phyloP scores from a whole-genome alignment of 148 eudicot species.

The Silene latifolia region DNA sequence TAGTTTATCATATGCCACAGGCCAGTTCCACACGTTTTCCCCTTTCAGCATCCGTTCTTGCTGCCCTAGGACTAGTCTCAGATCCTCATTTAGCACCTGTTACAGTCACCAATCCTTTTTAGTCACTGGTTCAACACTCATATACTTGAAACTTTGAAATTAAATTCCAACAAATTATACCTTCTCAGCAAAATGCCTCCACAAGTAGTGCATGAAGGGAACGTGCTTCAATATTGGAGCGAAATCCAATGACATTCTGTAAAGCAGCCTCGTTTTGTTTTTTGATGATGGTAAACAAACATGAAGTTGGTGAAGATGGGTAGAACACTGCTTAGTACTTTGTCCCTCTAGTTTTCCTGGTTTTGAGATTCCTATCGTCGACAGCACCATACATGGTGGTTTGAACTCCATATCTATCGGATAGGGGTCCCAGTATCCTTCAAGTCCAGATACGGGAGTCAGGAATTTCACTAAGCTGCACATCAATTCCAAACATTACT shows the following conservation, averaged over 20 bases:
- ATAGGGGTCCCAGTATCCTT: conserved; percentile 97
- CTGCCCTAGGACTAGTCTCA: conserved; percentile 83
- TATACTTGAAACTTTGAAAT: too few relatives aligned
- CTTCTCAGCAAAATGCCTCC: conserved; percentile 91
- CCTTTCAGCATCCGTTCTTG: conserved; percentile 90
- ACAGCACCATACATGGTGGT: conserved; percentile 94
- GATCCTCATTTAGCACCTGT: conserved; percentile 88
- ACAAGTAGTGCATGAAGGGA: conserved; percentile 75
- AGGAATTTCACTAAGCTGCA: conserved; percentile 90
- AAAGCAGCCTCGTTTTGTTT: conserved; percentile 76
- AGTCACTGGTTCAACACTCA: background rate
- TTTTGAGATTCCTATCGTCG: conserved; percentile 96
- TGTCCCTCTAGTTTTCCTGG: conserved; percentile 94
- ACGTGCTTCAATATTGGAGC: conserved; percentile 78
- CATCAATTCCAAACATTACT: conserved; percentile 8
- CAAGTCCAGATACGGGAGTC: conserved; percentile 83
- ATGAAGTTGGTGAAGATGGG: conserved; percentile 96
- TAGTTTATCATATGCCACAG: conserved; percentile 84
- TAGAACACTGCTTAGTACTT: conserved; percentile 74
- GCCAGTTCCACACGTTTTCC: conserved; percentile 84
- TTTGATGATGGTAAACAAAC: conserved; percentile 86
- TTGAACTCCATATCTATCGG: conserved; percentile 96
- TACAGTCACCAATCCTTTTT: background rate
- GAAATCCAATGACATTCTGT: conserved; percentile 95
- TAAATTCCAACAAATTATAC: conserved; percentile 22